A percentile compares a stretch with the other conserved stretches of the same genome.
phyloP scores from a whole-genome alignment of 1,284 basidiomycete species.

The Ustilago tritici region DNA sequence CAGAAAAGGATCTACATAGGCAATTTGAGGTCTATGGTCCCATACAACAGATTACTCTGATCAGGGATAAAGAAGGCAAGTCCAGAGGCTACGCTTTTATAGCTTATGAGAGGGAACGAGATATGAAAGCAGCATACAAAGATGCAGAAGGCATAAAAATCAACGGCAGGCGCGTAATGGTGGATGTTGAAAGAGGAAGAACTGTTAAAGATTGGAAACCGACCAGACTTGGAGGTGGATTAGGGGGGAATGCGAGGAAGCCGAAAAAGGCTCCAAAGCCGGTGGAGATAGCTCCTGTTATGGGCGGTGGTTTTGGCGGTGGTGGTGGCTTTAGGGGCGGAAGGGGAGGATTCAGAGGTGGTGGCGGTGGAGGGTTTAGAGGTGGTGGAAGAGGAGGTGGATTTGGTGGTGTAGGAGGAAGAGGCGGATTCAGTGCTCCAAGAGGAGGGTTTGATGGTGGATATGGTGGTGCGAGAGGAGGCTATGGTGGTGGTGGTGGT shows the following conservation, averaged over 20 bases:
- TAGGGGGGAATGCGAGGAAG: conserved; percentile 82
- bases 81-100: conserved; percentile 95
- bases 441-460: conserved; percentile 19
- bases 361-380: conserved; percentile 52
- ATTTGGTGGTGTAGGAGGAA: conserved; percentile 7
- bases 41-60: conserved; percentile 90
- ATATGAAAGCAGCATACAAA: conserved; percentile 97
- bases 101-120: conserved; percentile 95
- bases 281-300: neutral
- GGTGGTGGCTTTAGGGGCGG: conserved; percentile 39
- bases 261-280: conserved; percentile 52
- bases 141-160: conserved; percentile 98
- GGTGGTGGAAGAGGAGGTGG: conserved; percentile 49
- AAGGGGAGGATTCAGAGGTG: conserved; percentile 71
- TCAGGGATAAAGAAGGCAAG: conserved; percentile 83
- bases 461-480: conserved; percentile 5
- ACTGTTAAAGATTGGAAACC: conserved; percentile 99
- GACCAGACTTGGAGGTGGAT: conserved; percentile 89
- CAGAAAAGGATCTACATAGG: conserved; percentile 88
- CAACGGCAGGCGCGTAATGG: conserved; percentile 91
- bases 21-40: conserved; percentile 96
- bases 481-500: neutral
- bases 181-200: conserved; percentile 96
- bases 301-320: conserved; percentile 13
- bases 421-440: conserved; percentile 26